phyloP scores from a whole-genome alignment of 2,329 filamentous ascomycete species.

The Parastagonospora avenae region DNA sequence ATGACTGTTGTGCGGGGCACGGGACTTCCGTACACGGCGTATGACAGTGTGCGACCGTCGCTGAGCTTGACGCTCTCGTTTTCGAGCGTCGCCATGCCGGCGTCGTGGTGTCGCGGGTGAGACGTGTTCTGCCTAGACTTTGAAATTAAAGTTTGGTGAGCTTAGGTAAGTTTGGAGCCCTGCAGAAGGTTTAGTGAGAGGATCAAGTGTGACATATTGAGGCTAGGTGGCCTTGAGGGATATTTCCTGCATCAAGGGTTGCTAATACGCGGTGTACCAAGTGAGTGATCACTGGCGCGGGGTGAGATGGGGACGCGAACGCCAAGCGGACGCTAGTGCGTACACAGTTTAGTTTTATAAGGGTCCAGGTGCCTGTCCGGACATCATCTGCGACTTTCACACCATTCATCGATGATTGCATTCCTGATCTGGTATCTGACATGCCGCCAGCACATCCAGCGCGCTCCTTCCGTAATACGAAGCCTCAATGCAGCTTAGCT shows the following conservation, averaged over 20 bases:
- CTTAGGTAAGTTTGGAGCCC: neutral
- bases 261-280: neutral
- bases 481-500: too few relatives aligned
- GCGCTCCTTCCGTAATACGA: too few relatives aligned
- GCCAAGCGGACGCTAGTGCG: neutral
- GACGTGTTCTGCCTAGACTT: neutral
- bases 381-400: slow-evolving; percentile 1
- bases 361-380: neutral
- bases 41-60: slow-evolving; percentile 51
- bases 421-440: neutral
- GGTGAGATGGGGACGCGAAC: neutral
- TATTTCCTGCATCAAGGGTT: neutral
- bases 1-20: slow-evolving; percentile 49
- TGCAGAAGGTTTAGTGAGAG: too few relatives aligned
- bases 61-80: slow-evolving; percentile 32
- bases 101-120: neutral
- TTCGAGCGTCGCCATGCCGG: slow-evolving; percentile 18
- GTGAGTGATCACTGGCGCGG: slow-evolving; percentile 2
- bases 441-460: neutral
- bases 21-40: slow-evolving; percentile 50
- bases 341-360: neutral
- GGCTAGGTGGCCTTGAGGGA: neutral
- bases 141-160: neutral
- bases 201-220: neutral
- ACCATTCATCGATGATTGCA: neutral